These are phyloP conservation scores for Paramecium tetraurelia DNA, from an alignment of 73 alveolate genomes.

Conservation along the genomic window DNA sequence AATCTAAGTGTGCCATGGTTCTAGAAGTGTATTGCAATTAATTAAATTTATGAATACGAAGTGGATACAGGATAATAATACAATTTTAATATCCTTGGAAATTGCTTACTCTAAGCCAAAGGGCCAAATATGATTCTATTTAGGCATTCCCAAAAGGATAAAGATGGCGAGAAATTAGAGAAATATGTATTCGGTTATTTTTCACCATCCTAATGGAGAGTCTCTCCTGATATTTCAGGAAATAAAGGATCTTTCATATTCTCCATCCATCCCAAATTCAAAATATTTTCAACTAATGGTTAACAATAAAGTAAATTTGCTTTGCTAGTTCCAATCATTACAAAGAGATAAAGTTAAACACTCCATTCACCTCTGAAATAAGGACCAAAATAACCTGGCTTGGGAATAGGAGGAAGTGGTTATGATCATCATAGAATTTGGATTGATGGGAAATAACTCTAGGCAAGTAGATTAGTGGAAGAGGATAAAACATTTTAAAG, in stretches of 20 bases:
- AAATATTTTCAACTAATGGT: constrained; percentile 33
- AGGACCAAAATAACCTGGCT: constrained; percentile 33
- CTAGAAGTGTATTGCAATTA: background rate
- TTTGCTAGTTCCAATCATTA: background rate
- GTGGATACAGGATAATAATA: background rate
- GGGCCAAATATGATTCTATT: constrained; percentile 11
- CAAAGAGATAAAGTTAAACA: constrained; percentile 27
- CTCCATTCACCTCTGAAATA: background rate
- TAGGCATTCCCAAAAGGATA: background rate
- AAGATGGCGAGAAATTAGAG: background rate
- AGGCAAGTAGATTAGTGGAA: background rate
- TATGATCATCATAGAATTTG: constrained; percentile 44
- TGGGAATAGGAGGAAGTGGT: constrained; percentile 52
- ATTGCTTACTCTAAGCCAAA: constrained; percentile 1
- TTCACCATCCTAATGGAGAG: constrained; percentile 18
- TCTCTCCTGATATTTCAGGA: constrained; percentile 47
- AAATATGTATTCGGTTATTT: background rate
- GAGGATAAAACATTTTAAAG: constrained; percentile 43
- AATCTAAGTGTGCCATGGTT: constrained; percentile 43
- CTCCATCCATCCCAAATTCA: constrained; percentile 10
- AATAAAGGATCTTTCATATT: constrained; percentile 22
- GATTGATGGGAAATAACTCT: constrained; percentile 43
- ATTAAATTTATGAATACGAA: background rate
- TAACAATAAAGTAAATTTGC: constrained; percentile 30
- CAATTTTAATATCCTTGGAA: constrained; percentile 18